A percentile compares a stretch with the other conserved stretches of the same genome.
Conservation (phyloP, 2,329 filamentous ascomycete genomes). For the Colletotrichum theobromicola region DNA sequence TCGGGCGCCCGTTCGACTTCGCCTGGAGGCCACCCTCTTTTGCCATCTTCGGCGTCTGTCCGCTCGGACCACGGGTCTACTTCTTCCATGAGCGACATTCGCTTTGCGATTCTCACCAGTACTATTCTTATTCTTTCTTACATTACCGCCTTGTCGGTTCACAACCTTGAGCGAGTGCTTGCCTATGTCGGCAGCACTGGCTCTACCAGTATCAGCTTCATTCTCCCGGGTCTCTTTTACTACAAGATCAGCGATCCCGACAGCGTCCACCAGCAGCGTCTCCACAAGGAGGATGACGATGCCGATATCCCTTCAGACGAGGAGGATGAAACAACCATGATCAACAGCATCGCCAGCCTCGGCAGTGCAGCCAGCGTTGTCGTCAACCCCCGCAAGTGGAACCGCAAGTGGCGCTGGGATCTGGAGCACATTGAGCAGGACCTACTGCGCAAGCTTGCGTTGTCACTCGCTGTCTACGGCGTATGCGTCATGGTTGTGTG, state of each 20-base stretch:
- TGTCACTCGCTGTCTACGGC: slow-evolving; percentile 84
- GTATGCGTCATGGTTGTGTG: slow-evolving; percentile 88
- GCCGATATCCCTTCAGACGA: slow-evolving; percentile 61
- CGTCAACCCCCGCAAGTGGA: slow-evolving; percentile 48
- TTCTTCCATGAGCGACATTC: slow-evolving; percentile 79
- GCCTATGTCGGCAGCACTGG: slow-evolving; percentile 96
- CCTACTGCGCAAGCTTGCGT: slow-evolving; percentile 72
- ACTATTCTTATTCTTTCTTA: slow-evolving; percentile 85
- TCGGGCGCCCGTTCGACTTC: slow-evolving; percentile 45
- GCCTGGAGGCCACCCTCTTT: slow-evolving; percentile 48
- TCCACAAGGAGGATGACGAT: slow-evolving; percentile 92
- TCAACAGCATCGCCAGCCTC: slow-evolving; percentile 51
- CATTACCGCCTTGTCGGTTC: slow-evolving; percentile 87
- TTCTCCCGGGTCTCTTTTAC: slow-evolving; percentile 94
- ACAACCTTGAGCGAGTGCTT: slow-evolving; percentile 86
- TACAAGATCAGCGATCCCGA: slow-evolving; percentile 97
- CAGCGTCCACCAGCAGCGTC: slow-evolving; percentile 81
- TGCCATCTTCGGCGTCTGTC: slow-evolving; percentile 37
- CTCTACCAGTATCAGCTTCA: slow-evolving; percentile 95
- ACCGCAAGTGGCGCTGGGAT: slow-evolving; percentile 64
- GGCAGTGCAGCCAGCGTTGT: slow-evolving; percentile 44
- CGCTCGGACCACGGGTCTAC: slow-evolving; percentile 58
- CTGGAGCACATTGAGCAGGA: slow-evolving; percentile 68
- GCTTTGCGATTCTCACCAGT: slow-evolving; percentile 90
- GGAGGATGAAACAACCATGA: slow-evolving; percentile 47